phyloP scores from a whole-genome alignment of 1,284 basidiomycete species.

The Hypsizygus ulmarius region DNA sequence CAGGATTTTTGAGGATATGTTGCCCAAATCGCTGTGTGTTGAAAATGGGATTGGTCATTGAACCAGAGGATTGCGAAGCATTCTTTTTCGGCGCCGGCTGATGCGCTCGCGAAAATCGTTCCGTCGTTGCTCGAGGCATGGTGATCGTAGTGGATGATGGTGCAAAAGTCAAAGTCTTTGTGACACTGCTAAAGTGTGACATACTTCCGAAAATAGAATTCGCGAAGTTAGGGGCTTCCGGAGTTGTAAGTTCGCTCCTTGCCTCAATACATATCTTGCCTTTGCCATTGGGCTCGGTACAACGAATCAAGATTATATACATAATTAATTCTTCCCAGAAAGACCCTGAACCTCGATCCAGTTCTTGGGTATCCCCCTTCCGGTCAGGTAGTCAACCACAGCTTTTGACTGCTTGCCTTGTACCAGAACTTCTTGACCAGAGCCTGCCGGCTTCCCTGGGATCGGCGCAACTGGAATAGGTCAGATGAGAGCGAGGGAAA shows the following conservation, averaged over 20 bases:
- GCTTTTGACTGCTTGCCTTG: slow-evolving; percentile 77
- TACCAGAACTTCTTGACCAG: slow-evolving; percentile 68
- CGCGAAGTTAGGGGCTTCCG: background rate
- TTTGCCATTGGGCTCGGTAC: too few species aligned
- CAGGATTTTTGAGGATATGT: slow-evolving; percentile 95
- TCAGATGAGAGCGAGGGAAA: slow-evolving; percentile 5
- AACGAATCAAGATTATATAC: background rate
- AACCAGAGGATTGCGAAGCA: slow-evolving; percentile 43
- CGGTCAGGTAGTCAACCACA: slow-evolving; percentile 63
- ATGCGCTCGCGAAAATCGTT: slow-evolving; percentile 77
- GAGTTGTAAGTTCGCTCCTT: background rate
- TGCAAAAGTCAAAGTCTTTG: slow-evolving; percentile 3
- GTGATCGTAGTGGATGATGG: slow-evolving; percentile 1
- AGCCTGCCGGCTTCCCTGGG: slow-evolving; percentile 46
- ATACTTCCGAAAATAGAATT: background rate
- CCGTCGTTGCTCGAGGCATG: slow-evolving; percentile 88
- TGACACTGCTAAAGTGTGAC: background rate
- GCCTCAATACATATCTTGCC: too few species aligned
- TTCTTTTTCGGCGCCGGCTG: slow-evolving; percentile 70
- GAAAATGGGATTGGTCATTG: slow-evolving; percentile 80
- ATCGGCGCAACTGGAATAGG: slow-evolving; percentile 49
- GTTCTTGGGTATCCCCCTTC: slow-evolving; percentile 72
- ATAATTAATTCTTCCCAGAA: slow-evolving; percentile 39
- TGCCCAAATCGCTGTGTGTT: slow-evolving; percentile 95
- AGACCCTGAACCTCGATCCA: slow-evolving; percentile 65